Base-by-base conservation (phyloP, 164 flowering plant genomes). In the Liquidambar formosana region DNA sequence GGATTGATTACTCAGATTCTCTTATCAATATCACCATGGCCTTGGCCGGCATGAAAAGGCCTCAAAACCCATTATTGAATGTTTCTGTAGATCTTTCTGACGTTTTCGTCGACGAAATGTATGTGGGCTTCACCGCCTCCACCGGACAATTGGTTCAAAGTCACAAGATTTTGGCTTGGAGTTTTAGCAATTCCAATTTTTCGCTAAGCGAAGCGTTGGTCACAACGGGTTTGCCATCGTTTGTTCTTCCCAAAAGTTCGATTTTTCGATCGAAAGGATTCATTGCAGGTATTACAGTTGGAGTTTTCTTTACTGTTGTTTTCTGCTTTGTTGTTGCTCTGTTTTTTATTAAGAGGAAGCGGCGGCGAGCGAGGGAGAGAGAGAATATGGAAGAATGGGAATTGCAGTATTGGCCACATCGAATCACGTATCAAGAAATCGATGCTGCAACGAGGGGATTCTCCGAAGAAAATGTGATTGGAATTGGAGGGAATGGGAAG, bases 351-450 rank as follows among this genome's bases (percentile, higher is more conserved):
- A 76, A 47, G 67, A 74, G 74, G 71, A 69, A 56, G 47, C 43
- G 66, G 28, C 68, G 74, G 67, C 60, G 43, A 28, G 72, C 49
- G n/a, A 80, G 69, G 68, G 75, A 72, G 65, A 80, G 77, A 53
- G 86, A 49, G 43, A 86, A 75, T 11, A 76, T 80, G 85, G 90
- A 87, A 61, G 94, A 87, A 5, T 85, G 93, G 94, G 94, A 87
- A 77, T 75, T 84, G 64, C 89, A 87, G 78, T 89, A 85, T 61
- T 87, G 94, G 93, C 93, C 93, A 0, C 93, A 86, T 69, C 66
- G 86, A 65, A 81, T 89, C 26, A 41, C 72, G 16, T 84, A 81
- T 45, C 82, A 75, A 21, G 86, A 79, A 23, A 79, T 89, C 25
- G 84, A 80, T 5, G 73, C 77, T 0, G 88, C 85, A 9, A 89